Conservation (phyloP, 768 basidiomycete species). For the Thelephora ganbajun region DNA sequence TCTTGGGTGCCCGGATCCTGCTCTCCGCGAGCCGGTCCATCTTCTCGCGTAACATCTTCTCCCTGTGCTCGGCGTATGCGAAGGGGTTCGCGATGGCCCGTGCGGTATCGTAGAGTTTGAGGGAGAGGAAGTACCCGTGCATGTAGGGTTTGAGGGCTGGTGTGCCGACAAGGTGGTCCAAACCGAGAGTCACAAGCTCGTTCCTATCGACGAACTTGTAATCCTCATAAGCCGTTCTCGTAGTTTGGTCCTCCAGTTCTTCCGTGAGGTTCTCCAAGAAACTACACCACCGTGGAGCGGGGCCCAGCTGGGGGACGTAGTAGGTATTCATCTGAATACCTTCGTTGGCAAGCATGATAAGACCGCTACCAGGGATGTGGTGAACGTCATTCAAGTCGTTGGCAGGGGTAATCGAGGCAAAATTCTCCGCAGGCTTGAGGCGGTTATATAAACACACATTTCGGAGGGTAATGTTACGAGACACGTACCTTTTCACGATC, state of each 20-base stretch:
- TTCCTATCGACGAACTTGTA: slow-evolving; percentile 90
- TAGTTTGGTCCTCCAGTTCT: slow-evolving; percentile 87
- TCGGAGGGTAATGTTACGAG: slow-evolving; percentile 1
- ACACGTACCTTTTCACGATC: slow-evolving; percentile 62
- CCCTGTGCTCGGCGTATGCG: slow-evolving; percentile 88
- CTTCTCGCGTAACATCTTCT: slow-evolving; percentile 74
- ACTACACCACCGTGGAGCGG: slow-evolving; percentile 91
- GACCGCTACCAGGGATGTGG: slow-evolving; percentile 77
- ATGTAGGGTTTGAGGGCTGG: slow-evolving; percentile 96
- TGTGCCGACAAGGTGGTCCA: slow-evolving; percentile 91
- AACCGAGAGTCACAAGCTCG: slow-evolving; percentile 77
- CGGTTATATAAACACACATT: not conserved
- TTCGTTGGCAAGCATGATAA: slow-evolving; percentile 89
- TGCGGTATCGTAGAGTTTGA: slow-evolving; percentile 92
- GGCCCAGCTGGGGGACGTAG: slow-evolving; percentile 92
- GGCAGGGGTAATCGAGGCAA: slow-evolving; percentile 85
- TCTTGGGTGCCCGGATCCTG: slow-evolving; percentile 77
- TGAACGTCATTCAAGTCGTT: slow-evolving; percentile 84
- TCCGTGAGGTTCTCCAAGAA: slow-evolving; percentile 99
- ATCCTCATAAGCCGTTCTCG: slow-evolving; percentile 78
- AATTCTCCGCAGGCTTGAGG: slow-evolving; percentile 65
- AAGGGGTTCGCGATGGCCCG: slow-evolving; percentile 94
- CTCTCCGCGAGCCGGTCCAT: slow-evolving; percentile 90
- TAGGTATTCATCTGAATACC: slow-evolving; percentile 92
- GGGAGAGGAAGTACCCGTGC: slow-evolving; percentile 97